These are phyloP conservation scores for Berkeleyomyces basicola DNA, from an alignment of 2,329 filamentous ascomycete species.

Conservation along the genomic window DNA sequence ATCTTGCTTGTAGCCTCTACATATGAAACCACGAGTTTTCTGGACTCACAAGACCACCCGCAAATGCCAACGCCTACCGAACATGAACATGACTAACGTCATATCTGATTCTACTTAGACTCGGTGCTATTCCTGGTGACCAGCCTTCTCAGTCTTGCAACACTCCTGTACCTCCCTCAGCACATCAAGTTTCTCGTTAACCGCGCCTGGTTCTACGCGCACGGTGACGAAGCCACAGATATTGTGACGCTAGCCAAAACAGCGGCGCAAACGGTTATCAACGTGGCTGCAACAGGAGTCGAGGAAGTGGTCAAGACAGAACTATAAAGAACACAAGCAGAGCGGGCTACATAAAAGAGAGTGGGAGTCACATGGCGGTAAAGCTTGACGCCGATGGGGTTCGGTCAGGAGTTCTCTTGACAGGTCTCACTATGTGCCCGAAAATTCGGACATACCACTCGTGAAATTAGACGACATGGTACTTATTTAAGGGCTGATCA, in stretches of 20 bases:
- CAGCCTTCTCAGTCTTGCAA: constrained; percentile 71
- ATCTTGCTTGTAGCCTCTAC: neutral
- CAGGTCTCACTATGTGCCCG: neutral
- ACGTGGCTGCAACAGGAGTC: constrained; percentile 17
- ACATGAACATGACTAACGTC: neutral
- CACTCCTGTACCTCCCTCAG: constrained; percentile 82
- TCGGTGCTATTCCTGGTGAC: constrained; percentile 81
- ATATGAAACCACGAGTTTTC: neutral
- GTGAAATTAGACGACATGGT: neutral
- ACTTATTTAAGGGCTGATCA: neutral
- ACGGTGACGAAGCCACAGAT: constrained; percentile 50
- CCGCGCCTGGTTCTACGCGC: constrained; percentile 88
- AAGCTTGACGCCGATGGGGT: neutral
- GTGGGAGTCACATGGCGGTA: neutral
- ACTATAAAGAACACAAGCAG: constrained; percentile 17
- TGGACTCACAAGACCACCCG: neutral
- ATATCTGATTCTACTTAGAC: constrained; percentile 36
- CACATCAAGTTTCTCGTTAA: constrained; percentile 69
- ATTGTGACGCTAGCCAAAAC: constrained; percentile 31
- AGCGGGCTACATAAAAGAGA: neutral
- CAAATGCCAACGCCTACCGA: constrained; percentile 6
- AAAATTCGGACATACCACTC: neutral
- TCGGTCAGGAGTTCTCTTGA: neutral
- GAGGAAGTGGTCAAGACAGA: constrained; percentile 19
- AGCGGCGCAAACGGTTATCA: constrained; percentile 19